phyloP scores from a whole-genome alignment of 2,329 filamentous ascomycete species.

The Byssoonygena ceratinophila region DNA sequence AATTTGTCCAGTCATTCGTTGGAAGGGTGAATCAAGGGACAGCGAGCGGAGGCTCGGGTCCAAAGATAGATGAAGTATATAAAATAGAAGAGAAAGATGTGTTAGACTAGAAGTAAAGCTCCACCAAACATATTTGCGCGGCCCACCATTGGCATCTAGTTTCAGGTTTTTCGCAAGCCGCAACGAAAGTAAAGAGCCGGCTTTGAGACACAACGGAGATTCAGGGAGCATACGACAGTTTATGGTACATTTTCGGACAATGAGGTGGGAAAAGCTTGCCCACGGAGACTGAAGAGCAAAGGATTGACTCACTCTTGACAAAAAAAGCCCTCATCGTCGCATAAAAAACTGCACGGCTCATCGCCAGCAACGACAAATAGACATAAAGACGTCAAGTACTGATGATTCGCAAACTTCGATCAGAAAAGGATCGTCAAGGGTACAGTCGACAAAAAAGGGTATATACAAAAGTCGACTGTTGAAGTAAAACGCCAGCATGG shows the following conservation, averaged over 20 bases:
- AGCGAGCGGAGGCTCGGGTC: conserved; percentile 22
- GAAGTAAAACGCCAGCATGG: conserved; percentile 1
- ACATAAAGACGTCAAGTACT: not conserved
- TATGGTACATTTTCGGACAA: not conserved
- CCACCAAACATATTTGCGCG: not conserved
- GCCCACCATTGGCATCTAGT: not conserved
- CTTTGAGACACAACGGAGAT: conserved; percentile 5
- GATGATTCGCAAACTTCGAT: not conserved
- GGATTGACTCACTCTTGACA: not conserved
- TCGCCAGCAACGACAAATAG: not conserved
- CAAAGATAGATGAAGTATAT: conserved; percentile 34
- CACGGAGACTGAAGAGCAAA: not conserved
- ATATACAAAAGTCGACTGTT: conserved; percentile 7
- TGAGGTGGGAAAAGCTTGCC: not conserved
- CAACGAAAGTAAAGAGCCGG: not conserved
- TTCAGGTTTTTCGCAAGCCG: not conserved
- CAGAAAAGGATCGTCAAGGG: not conserved
- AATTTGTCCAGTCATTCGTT: conserved; percentile 34
- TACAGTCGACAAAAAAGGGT: conserved; percentile 6
- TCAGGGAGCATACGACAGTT: conserved; percentile 6
- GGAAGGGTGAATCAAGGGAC: conserved; percentile 29
- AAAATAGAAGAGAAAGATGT: conserved; percentile 28
- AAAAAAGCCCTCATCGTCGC: not conserved
- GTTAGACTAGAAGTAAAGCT: conserved; percentile 10
- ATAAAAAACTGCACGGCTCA: not conserved